Evolutionary conservation across 768 basidiomycete genomes (phyloP).

Genomic region (Termitomyces sp.): DNA sequence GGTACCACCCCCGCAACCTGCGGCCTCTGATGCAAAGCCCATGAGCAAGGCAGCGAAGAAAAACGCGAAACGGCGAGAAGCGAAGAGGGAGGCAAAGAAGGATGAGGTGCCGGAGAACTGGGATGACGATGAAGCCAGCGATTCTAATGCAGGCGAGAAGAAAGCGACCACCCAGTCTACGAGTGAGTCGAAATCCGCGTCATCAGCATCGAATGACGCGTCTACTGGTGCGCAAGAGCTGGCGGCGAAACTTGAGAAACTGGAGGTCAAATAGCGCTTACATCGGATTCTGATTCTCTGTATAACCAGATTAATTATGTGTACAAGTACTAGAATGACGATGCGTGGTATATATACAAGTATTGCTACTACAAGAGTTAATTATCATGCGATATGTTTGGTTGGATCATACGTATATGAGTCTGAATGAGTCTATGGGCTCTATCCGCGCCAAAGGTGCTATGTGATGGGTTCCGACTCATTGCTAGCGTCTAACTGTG

Average conservation of each 20-base stretch:
- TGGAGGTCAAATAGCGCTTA: conserved; percentile 41
- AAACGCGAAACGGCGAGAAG: conserved; percentile 75
- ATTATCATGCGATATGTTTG: conserved; percentile 32
- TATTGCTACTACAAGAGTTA: conserved; percentile 31
- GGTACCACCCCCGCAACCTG: conserved; percentile 52
- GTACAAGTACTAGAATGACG: conserved; percentile 6
- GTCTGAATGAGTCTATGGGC: conserved; percentile 4
- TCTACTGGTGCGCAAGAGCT: conserved; percentile 25
- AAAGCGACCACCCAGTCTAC: background rate
- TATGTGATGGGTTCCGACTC: conserved; percentile 28
- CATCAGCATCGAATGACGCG: conserved; percentile 6
- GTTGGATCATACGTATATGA: conserved; percentile 7
- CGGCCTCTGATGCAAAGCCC: conserved; percentile 32
- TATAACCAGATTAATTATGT: conserved; percentile 14
- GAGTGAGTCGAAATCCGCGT: background rate
- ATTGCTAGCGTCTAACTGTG: conserved; percentile 27
- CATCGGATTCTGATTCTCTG: conserved; percentile 2
- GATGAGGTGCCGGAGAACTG: conserved; percentile 66
- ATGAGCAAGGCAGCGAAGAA: conserved; percentile 80
- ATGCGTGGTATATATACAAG: conserved; percentile 22
- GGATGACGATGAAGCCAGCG: conserved; percentile 65
- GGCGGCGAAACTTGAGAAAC: conserved; percentile 47
- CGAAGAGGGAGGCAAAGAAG: conserved; percentile 48
- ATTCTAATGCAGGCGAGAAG: conserved; percentile 5
- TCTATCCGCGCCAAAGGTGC: background rate